Conservation (phyloP, 352 stramenopile genomes). For the Phytopythium boreale region DNA sequence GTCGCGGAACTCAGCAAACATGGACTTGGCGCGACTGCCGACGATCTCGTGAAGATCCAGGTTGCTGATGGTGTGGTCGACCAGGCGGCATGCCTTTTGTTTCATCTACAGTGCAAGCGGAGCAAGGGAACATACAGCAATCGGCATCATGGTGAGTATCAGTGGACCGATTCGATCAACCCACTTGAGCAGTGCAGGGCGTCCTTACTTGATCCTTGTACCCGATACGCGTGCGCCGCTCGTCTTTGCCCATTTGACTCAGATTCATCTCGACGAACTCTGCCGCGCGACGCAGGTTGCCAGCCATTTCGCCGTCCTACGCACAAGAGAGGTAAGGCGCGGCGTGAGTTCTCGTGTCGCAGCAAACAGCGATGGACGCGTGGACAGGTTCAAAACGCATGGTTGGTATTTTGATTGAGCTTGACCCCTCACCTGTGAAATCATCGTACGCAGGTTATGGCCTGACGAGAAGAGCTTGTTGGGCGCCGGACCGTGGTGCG, state of each 20-base stretch:
- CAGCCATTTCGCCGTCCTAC: slow-evolving; percentile 85
- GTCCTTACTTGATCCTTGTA: slow-evolving; percentile 96
- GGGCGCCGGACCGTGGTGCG: slow-evolving; percentile 92
- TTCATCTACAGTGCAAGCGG: slow-evolving; percentile 79
- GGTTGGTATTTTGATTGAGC: neutral
- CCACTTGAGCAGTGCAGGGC: neutral
- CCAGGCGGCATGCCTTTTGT: slow-evolving; percentile 85
- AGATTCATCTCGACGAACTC: slow-evolving; percentile 96
- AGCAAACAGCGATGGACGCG: neutral
- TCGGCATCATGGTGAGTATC: neutral
- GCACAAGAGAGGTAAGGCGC: neutral
- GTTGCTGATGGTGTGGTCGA: slow-evolving; percentile 93
- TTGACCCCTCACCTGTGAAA: slow-evolving; percentile 68
- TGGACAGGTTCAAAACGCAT: neutral
- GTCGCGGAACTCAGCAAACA: slow-evolving; percentile 96
- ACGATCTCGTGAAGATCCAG: slow-evolving; percentile 95
- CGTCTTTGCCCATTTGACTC: slow-evolving; percentile 96
- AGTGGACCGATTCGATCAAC: neutral
- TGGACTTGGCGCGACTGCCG: slow-evolving; percentile 92
- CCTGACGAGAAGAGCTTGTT: slow-evolving; percentile 95
- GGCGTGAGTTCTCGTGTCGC: neutral
- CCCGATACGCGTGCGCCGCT: slow-evolving; percentile 93
- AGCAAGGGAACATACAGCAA: neutral
- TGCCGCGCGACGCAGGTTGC: slow-evolving; percentile 74
- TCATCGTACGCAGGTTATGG: slow-evolving; percentile 94